These are phyloP conservation scores for Persicaria maculosa DNA, from an alignment of 148 eudicot species.

Conservation along the genomic window DNA sequence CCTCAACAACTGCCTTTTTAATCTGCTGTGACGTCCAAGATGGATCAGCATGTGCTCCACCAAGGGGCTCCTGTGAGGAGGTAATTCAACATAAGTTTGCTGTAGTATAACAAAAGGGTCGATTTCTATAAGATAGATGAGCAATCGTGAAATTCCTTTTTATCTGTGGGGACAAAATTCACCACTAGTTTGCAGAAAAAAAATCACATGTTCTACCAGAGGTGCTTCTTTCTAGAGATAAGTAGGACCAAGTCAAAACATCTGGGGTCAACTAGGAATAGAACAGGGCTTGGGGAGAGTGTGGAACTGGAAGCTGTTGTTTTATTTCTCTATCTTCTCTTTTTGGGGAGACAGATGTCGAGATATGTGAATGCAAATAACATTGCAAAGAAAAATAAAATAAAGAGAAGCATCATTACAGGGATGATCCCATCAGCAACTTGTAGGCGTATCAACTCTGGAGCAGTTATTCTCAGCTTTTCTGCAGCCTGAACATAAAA, in stretches of 20 bases:
- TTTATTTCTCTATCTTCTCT: neutral
- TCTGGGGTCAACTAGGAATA: neutral
- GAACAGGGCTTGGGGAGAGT: neutral
- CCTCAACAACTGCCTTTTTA: constrained; percentile 48
- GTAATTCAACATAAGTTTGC: neutral
- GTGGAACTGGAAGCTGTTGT: neutral
- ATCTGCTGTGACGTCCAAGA: constrained; percentile 86
- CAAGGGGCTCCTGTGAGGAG: constrained; percentile 70
- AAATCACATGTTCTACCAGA: neutral
- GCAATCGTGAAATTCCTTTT: neutral
- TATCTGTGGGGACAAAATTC: neutral
- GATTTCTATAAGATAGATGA: neutral
- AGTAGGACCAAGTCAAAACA: neutral
- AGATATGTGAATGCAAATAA: neutral
- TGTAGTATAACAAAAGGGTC: neutral
- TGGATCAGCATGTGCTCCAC: constrained; percentile 86
- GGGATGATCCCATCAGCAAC: constrained; percentile 67
- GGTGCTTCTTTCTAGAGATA: neutral
- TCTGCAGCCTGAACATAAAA: constrained; percentile 61
- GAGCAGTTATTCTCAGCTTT: constrained; percentile 67
- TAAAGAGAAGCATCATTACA: constrained; percentile 25
- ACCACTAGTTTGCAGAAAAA: neutral
- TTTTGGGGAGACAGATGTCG: neutral
- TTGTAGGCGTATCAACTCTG: constrained; percentile 52
- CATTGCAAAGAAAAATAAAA: neutral